Percentiles rank a stretch among this genome's conserved stretches.
phyloP scores from a whole-genome alignment of 331 rosid species.

The Acacia pycnantha region DNA sequence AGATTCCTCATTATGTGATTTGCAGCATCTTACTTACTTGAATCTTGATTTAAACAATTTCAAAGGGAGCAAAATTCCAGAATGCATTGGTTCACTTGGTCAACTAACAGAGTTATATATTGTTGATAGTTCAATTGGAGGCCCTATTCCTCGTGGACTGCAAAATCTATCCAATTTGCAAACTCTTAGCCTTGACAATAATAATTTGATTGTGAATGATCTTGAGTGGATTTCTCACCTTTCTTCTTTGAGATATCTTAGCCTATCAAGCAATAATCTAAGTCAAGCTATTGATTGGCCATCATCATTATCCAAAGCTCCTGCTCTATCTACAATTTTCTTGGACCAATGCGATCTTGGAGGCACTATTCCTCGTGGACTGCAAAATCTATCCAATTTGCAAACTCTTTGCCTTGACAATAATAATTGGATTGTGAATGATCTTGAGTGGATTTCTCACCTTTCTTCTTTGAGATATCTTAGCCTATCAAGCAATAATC shows the following conservation, averaged over 20 bases:
- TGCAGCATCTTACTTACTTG: neutral
- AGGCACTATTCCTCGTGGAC: conserved; percentile 16
- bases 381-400: conserved; percentile 27
- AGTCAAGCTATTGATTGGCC: conserved; percentile 14
- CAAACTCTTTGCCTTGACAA: conserved; percentile 24
- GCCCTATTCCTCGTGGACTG: conserved; percentile 13
- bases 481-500: neutral
- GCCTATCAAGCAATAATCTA: conserved; percentile 11
- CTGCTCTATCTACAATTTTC: neutral
- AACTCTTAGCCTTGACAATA: conserved; percentile 21
- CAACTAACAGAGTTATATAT: neutral
- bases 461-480: conserved; percentile 35
- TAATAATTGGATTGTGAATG: neutral
- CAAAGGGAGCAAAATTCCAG: neutral
- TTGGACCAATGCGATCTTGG: neutral
- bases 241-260: conserved; percentile 32
- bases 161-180: conserved; percentile 28
- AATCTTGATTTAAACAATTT: neutral
- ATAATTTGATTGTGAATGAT: neutral
- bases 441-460: conserved; percentile 31
- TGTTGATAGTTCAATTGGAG: neutral
- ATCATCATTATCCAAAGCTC: neutral
- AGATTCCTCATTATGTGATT: neutral
- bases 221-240: conserved; percentile 32
- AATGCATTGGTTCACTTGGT: neutral